Base-by-base conservation (phyloP, 1,139 yeast genomes). In the Pichia sp. region DNA sequence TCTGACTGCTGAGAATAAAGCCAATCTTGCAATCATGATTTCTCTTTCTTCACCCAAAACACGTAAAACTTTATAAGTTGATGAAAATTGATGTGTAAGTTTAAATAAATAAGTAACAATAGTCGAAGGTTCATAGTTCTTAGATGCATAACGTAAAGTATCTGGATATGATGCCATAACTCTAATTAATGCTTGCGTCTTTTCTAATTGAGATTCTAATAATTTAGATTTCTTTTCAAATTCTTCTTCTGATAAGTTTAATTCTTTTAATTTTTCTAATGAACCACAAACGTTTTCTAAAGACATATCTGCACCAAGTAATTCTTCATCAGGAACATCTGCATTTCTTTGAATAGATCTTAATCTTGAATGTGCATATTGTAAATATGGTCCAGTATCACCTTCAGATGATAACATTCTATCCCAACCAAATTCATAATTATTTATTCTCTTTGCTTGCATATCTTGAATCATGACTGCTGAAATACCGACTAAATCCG, bases 391-490 rank as follows among this genome's bases (percentile, higher is more conserved):
- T 63, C 99, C 99, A 50, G 99, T 92, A 68, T 92, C 99, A 68
- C 99, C 99, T 74, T 92, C 99, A 57, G 94, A 90, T 6, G 97
- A 87, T 42, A 87, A 76, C 97, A 92, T 92, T 73, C 99, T 86
- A 60, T 86, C 90, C 99, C 98, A 92, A 68, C 89, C 87, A 70
- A 94, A 94, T 59, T 83, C 89, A 70, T 94, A 94, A 70, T 92
- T 90, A 73, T 92, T 89, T 67, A 90, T 79, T 69, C 98, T 85
- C 74, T 94, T 94, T 51, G 96, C 84, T 70, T 87, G 95, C 97
- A 92, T 89, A 68, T 94, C 99, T 73, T 94, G 98, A 61, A 94
- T 86, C 96, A 94, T 90, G 50, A 94, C 96, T 11, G 98, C 97
- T 36, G 97, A 85, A 50, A 92, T 87, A 65, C 98, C 99, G 47